phyloP scores from a whole-genome alignment of 441 rosid genomes.

The Erodium trifolium region DNA sequence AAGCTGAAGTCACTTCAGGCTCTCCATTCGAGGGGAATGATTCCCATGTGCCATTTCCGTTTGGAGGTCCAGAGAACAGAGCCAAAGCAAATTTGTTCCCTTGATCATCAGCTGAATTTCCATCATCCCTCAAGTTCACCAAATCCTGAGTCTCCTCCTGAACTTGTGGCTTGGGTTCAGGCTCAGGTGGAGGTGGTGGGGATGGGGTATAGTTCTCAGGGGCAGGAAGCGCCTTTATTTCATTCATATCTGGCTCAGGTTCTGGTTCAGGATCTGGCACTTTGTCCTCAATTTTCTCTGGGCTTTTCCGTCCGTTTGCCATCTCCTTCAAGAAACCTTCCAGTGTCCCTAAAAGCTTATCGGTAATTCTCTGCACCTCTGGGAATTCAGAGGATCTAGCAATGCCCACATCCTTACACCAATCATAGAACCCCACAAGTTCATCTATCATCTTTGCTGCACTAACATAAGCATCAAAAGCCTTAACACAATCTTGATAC shows the following conservation, averaged over 20 bases:
- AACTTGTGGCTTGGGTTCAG: constrained; percentile 25
- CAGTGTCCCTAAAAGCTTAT: constrained; percentile 42
- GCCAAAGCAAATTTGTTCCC: constrained; percentile 54
- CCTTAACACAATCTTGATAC: constrained; percentile 45
- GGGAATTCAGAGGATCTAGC: constrained; percentile 57
- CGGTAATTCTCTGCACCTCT: constrained; percentile 45
- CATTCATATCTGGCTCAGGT: constrained; percentile 33
- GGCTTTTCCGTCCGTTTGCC: constrained; percentile 36
- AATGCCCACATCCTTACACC: constrained; percentile 52
- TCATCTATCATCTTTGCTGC: constrained; percentile 55
- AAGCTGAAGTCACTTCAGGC: constrained; percentile 50
- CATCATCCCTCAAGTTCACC: constrained; percentile 44
- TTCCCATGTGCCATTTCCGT: constrained; percentile 47
- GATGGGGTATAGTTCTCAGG: constrained; percentile 37
- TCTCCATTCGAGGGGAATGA: constrained; percentile 40
- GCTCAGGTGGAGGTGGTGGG: constrained; percentile 30
- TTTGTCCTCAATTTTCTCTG: constrained; percentile 36
- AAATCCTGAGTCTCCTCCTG: constrained; percentile 36
- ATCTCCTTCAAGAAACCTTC: constrained; percentile 47
- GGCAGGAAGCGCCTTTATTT: constrained; percentile 53
- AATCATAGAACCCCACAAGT: constrained; percentile 39
- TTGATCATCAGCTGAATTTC: constrained; percentile 44
- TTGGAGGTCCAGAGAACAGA: constrained; percentile 40
- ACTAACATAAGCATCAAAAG: constrained; percentile 40
- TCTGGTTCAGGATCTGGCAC: constrained; percentile 27